Conservation (phyloP, 305 asterid genomes). For the Fraxinus sp. region DNA sequence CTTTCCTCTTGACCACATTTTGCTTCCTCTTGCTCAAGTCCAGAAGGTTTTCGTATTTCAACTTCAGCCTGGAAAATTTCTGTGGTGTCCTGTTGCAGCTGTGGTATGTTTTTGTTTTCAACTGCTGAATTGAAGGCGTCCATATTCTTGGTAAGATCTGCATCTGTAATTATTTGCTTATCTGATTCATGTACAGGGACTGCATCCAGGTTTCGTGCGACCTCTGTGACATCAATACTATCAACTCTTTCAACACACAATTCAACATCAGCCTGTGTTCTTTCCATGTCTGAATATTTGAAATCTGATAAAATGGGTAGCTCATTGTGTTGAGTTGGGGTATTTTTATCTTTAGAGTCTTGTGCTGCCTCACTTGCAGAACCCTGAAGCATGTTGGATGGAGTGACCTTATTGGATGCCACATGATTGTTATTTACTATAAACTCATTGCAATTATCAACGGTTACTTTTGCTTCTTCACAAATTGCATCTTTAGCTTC, state of each 20-base stretch:
- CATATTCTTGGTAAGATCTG: slow-evolving; percentile 19
- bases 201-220: slow-evolving; percentile 8
- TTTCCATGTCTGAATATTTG: slow-evolving; percentile 26
- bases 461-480: slow-evolving; percentile 18
- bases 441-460: slow-evolving; percentile 12
- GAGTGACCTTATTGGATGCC: slow-evolving; percentile 20
- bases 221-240: slow-evolving; percentile 12
- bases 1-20: slow-evolving; percentile 27
- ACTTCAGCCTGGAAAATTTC: slow-evolving; percentile 28
- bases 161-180: slow-evolving; percentile 31
- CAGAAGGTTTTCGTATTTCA: slow-evolving; percentile 24
- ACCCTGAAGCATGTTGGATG: slow-evolving; percentile 21
- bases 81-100: slow-evolving; percentile 17
- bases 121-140: slow-evolving; percentile 21
- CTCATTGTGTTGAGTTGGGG: slow-evolving; percentile 22
- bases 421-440: slow-evolving; percentile 13
- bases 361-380: slow-evolving; percentile 24
- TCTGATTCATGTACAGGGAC: slow-evolving; percentile 24
- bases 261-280: slow-evolving; percentile 25
- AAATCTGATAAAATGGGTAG: slow-evolving; percentile 16
- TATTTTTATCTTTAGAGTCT: slow-evolving; percentile 22
- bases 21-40: slow-evolving; percentile 26
- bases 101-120: slow-evolving; percentile 23
- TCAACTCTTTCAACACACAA: background rate
- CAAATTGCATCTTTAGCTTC: slow-evolving; percentile 21